Evolutionary conservation across 2,329 filamentous ascomycete species (phyloP).

Genomic region (Claviceps purpurea): DNA sequence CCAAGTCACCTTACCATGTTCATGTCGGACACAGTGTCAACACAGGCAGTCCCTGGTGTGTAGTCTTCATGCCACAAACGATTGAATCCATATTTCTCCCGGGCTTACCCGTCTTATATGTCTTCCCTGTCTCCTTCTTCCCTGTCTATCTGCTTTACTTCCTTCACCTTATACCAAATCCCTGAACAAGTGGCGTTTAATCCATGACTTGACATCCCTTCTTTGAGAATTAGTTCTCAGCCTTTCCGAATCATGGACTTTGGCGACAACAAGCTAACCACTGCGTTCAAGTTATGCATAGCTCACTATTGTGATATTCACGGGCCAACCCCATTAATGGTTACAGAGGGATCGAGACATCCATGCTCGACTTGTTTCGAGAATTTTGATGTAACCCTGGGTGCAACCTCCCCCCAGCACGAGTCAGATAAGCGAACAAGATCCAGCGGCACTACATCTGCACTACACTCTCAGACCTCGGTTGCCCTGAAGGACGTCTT

Average conservation of each 20-base stretch:
- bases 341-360: slow-evolving; percentile 51
- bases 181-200: background rate
- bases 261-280: slow-evolving; percentile 19
- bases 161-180: background rate
- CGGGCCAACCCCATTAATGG: slow-evolving; percentile 56
- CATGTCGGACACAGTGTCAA: background rate
- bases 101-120: background rate
- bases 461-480: slow-evolving; percentile 20
- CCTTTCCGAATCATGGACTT: slow-evolving; percentile 13
- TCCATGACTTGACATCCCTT: background rate
- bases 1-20: slow-evolving; percentile 2
- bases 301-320: slow-evolving; percentile 60
- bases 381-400: slow-evolving; percentile 9
- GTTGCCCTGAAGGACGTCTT: slow-evolving; percentile 32
- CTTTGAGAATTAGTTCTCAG: background rate
- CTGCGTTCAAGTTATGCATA: slow-evolving; percentile 46
- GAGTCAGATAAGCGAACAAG: slow-evolving; percentile 23
- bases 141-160: background rate
- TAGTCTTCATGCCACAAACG: background rate
- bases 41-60: background rate
- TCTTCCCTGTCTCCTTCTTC: background rate
- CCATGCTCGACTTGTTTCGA: slow-evolving; percentile 48
- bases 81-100: background rate
- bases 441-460: slow-evolving; percentile 24
- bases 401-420: slow-evolving; percentile 6